Conservation (phyloP, 163 green algal species). For the Scenedesmus sp. region DNA sequence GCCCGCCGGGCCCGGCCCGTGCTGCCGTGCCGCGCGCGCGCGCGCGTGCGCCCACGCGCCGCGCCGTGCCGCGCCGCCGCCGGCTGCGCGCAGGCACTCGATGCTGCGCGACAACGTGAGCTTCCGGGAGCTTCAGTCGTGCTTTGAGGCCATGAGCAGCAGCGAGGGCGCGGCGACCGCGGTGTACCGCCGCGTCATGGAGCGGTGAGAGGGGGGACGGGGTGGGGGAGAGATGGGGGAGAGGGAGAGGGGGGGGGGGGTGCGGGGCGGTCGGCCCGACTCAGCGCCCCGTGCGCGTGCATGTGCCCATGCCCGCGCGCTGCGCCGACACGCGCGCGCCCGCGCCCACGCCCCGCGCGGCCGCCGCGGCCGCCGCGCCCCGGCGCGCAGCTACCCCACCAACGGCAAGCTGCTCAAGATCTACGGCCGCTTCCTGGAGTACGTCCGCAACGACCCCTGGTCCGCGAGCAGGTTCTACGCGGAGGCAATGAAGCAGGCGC, state of each 20-base stretch:
- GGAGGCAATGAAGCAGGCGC: constrained; percentile 45
- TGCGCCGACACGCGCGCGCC: too few species aligned
- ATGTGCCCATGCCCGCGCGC: too few species aligned
- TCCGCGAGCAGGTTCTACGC: constrained; percentile 26
- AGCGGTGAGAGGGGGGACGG: neutral
- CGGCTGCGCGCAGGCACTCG: constrained; percentile 54
- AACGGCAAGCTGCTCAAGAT: constrained; percentile 65
- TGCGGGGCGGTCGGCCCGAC: too few species aligned
- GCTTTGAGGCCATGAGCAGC: constrained; percentile 11
- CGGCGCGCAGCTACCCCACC: constrained; percentile 62
- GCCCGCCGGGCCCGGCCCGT: too few species aligned
- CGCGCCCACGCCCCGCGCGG: too few species aligned
- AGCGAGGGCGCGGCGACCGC: constrained; percentile 14
- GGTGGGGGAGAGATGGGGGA: neutral
- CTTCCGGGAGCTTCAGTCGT: constrained; percentile 45
- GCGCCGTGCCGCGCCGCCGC: constrained; percentile 26
- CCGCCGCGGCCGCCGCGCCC: too few species aligned
- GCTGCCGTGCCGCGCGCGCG: too few species aligned
- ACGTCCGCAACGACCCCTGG: constrained; percentile 54
- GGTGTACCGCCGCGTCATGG: constrained; percentile 28
- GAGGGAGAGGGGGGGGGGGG: neutral
- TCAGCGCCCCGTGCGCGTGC: too few species aligned
- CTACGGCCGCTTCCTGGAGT: constrained; percentile 58
- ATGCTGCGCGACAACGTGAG: constrained; percentile 50
- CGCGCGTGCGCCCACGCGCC: too few species aligned